phyloP scores from a whole-genome alignment of 225 moss, liverwort and hornwort genomes.

The Marchantia paleacea region DNA sequence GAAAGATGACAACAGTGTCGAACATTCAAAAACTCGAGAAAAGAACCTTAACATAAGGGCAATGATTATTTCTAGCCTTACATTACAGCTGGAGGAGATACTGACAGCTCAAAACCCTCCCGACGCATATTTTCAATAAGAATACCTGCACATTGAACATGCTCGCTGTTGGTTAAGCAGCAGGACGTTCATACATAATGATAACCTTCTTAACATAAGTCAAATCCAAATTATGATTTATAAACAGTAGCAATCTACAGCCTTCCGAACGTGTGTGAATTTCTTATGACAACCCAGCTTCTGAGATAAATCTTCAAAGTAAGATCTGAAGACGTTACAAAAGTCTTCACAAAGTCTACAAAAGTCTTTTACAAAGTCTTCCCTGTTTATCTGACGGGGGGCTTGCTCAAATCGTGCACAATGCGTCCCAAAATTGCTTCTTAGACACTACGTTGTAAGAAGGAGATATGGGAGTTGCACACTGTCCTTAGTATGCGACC shows the following conservation, averaged over 20 bases:
- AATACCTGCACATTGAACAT: conserved; percentile 39
- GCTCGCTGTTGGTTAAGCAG: background rate
- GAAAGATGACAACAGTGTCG: background rate
- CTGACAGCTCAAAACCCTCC: conserved; percentile 94
- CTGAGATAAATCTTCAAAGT: background rate
- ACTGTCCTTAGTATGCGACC: background rate
- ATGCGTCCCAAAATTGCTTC: background rate
- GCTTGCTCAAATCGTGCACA: background rate
- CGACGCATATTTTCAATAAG: conserved; percentile 92
- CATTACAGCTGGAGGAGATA: conserved; percentile 91
- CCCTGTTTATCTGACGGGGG: background rate
- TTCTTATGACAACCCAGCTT: background rate
- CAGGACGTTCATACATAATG: background rate
- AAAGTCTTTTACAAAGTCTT: background rate
- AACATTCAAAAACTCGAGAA: background rate
- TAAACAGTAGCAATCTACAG: background rate
- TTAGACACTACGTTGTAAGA: background rate
- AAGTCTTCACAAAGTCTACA: too few species aligned
- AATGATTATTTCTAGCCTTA: conserved; percentile 26
- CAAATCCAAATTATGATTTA: background rate
- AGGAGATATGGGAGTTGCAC: too few species aligned
- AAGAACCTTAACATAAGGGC: background rate
- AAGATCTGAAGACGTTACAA: background rate
- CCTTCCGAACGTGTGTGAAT: background rate
- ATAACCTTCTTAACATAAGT: background rate